phyloP scores from a whole-genome alignment of 2,329 filamentous ascomycete species.

The Apiospora pterosperma region DNA sequence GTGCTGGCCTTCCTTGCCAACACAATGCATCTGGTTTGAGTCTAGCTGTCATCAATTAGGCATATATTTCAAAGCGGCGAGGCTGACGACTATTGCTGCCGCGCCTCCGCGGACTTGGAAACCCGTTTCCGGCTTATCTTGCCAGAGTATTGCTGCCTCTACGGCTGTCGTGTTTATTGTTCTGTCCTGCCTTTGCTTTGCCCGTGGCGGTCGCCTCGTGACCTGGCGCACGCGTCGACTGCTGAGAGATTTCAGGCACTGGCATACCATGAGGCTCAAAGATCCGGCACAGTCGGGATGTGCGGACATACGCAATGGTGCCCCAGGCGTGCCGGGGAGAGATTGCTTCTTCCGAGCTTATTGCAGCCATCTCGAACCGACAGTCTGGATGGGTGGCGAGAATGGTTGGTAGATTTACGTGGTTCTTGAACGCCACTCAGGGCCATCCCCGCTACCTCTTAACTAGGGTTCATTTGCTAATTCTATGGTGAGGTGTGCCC shows the following conservation, averaged over 20 bases:
- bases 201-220: not conserved
- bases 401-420: not conserved
- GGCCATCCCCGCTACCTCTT: not conserved
- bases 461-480: not conserved
- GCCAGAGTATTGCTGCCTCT: not conserved
- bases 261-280: not conserved
- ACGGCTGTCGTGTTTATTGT: not conserved
- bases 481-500: not conserved
- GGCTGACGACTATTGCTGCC: not conserved
- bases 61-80: not conserved
- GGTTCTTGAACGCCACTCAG: not conserved
- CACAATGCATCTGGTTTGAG: not conserved
- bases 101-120: not conserved
- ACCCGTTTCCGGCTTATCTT: not conserved
- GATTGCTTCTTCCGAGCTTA: constrained; percentile 3
- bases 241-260: not conserved
- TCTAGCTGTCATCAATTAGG: not conserved
- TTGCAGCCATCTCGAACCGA: constrained; percentile 2
- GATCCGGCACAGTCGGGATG: not conserved
- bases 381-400: not conserved
- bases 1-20: not conserved
- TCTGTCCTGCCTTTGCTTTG: not conserved
- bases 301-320: not conserved
- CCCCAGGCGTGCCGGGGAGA: not conserved
- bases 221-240: not conserved